Evolutionary conservation across 768 basidiomycete species (phyloP), one percentile per base, ranked within the genome.

Genomic region (Pilatotrama ljubarskyi): DNA sequence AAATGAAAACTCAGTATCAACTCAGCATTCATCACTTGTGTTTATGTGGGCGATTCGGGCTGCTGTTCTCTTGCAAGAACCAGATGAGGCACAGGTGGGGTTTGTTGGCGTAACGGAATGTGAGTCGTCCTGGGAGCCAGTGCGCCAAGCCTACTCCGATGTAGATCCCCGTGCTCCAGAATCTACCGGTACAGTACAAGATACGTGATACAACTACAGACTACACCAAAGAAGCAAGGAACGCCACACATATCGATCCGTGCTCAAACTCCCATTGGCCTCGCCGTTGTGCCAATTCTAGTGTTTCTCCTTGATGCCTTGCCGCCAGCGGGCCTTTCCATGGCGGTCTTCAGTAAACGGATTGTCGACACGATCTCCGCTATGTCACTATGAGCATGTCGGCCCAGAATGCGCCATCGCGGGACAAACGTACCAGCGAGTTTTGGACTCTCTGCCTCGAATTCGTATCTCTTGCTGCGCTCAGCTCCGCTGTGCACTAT

Each of bases 381-480:
- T 90, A 48, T 20, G 6, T 22, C 17, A 48, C 26, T 17, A 18
- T 37, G 47, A 3, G 22, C 18, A 48, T 22, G 15, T 48, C 18
- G 15, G 17, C 40, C 44, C 37, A 46, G 15, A 20, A 18, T 6
- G 24, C 5, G 3, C 15, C 14, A 6, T 43, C 25, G 37, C 24
- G 15, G 11, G 20, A n/a, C 29, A 41, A 13, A 77, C 90, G 66
- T 69, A 91, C 91, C 82, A 47, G 95, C 93, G 56, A 86, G 70
- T 72, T 86, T 88, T 1, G 90, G 80, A 64, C 77, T 93, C 73
- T 96, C 95, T 0, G 95, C 96, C 75, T 99, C 97, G 70, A 97
- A 98, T 68, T 98, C 96, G 70, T 98, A 98, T 38, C 94, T 80
- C 79, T 98, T 99, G 65, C 87, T 89, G 41, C 85, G 80, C 42